These are phyloP conservation scores for Papiliotrema nemorosa DNA, from an alignment of 1,284 basidiomycete species.

Conservation along the genomic window DNA sequence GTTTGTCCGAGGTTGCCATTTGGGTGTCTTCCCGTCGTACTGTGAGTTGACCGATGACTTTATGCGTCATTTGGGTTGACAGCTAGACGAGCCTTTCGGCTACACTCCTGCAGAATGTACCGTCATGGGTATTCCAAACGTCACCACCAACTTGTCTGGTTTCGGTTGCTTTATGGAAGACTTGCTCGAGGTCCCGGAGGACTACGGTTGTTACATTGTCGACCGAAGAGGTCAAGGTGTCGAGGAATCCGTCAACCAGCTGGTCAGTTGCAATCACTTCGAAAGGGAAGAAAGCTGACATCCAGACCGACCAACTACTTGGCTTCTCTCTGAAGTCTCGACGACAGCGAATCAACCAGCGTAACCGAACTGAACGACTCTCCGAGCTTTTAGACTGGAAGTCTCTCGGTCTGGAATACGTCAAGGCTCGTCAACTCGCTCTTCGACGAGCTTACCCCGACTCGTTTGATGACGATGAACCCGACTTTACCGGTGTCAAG, in stretches of 20 bases:
- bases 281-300: slow-evolving; percentile 25
- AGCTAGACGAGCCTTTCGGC: slow-evolving; percentile 48
- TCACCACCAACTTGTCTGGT: slow-evolving; percentile 95
- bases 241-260: slow-evolving; percentile 80
- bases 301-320: slow-evolving; percentile 62
- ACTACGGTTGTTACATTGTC: slow-evolving; percentile 87
- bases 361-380: slow-evolving; percentile 92
- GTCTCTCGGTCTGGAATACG: slow-evolving; percentile 93
- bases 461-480: slow-evolving; percentile 69
- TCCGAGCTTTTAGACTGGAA: slow-evolving; percentile 97
- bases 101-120: slow-evolving; percentile 60
- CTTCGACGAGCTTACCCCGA: slow-evolving; percentile 93
- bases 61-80: slow-evolving; percentile 40
- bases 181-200: slow-evolving; percentile 79
- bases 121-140: slow-evolving; percentile 92
- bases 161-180: slow-evolving; percentile 99
- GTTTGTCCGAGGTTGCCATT: slow-evolving; percentile 94
- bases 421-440: slow-evolving; percentile 89
- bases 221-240: slow-evolving; percentile 85
- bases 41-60: slow-evolving; percentile 37
- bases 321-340: slow-evolving; percentile 83
- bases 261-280: slow-evolving; percentile 30
- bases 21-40: slow-evolving; percentile 97
- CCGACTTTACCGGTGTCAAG: slow-evolving; percentile 64
- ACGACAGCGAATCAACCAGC: slow-evolving; percentile 94